Conservation (phyloP, 208 protist species). For the Leishmania lainsoni region DNA sequence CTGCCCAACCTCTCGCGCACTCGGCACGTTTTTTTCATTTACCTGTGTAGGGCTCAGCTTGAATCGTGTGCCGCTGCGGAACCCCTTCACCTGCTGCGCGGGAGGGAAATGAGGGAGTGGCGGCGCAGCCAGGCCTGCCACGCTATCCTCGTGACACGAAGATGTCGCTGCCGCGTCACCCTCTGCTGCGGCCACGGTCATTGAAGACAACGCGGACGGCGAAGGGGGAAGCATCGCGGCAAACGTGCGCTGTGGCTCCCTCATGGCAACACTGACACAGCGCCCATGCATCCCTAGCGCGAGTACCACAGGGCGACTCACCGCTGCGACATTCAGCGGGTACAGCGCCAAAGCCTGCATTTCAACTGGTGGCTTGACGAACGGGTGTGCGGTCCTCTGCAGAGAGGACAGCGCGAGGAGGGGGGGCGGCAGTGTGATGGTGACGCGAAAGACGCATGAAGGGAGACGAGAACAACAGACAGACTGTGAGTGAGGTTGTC, state of each 20-base stretch:
- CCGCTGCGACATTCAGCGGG: neutral
- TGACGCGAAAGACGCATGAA: neutral
- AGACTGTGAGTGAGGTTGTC: neutral
- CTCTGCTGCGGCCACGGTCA: neutral
- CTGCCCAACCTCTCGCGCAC: conserved; percentile 47
- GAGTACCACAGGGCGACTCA: neutral
- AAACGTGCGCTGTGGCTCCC: neutral
- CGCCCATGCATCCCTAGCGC: neutral
- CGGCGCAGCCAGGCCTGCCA: neutral
- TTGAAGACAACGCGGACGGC: neutral
- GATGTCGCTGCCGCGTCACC: neutral
- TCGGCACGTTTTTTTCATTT: conserved; percentile 68
- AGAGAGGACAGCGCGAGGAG: neutral
- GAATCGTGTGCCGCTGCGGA: conserved; percentile 46
- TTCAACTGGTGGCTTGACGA: neutral
- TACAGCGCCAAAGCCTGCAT: neutral
- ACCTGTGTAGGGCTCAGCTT: conserved; percentile 50
- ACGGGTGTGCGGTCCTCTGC: neutral
- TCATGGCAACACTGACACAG: neutral
- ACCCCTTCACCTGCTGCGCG: conserved; percentile 11
- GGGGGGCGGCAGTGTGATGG: neutral
- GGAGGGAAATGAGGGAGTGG: neutral
- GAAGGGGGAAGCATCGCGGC: neutral
- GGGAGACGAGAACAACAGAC: neutral
- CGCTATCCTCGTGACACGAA: neutral